Conservation (phyloP, 768 basidiomycete genomes). For the Saitozyma podzolica region DNA sequence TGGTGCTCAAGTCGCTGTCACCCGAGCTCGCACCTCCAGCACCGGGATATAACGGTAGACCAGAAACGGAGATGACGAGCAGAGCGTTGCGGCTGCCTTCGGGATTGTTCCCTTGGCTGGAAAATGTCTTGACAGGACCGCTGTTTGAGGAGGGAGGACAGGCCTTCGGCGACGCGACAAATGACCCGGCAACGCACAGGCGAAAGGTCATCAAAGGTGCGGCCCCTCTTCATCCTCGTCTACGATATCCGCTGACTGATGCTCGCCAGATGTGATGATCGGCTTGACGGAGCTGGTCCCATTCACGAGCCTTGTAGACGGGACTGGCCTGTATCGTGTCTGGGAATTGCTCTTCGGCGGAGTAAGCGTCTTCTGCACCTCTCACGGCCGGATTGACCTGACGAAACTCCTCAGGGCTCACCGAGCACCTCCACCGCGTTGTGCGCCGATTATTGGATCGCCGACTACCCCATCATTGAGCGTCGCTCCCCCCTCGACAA, state of each 20-base stretch:
- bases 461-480: conserved; percentile 66
- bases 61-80: conserved; percentile 61
- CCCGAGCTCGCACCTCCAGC: conserved; percentile 57
- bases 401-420: not conserved
- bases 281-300: conserved; percentile 71
- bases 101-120: conserved; percentile 51
- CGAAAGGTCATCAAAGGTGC: conserved; percentile 76
- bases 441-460: conserved; percentile 78
- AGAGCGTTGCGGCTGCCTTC: conserved; percentile 62
- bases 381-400: conserved; percentile 36
- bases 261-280: conserved; percentile 67
- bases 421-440: conserved; percentile 50
- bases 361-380: conserved; percentile 22
- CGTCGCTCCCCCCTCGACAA: conserved; percentile 82
- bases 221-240: conserved; percentile 23
- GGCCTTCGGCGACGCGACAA: conserved; percentile 63
- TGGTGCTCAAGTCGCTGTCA: conserved; percentile 58
- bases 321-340: conserved; percentile 35
- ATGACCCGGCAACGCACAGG: conserved; percentile 72
- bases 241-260: not conserved
- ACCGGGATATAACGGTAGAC: conserved; percentile 56
- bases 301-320: conserved; percentile 65
- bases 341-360: conserved; percentile 44
- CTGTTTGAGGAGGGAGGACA: conserved; percentile 65
- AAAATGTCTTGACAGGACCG: conserved; percentile 55